phyloP scores from a whole-genome alignment of 2,329 filamentous ascomycete genomes.

The Sporothrix euskadiensis region DNA sequence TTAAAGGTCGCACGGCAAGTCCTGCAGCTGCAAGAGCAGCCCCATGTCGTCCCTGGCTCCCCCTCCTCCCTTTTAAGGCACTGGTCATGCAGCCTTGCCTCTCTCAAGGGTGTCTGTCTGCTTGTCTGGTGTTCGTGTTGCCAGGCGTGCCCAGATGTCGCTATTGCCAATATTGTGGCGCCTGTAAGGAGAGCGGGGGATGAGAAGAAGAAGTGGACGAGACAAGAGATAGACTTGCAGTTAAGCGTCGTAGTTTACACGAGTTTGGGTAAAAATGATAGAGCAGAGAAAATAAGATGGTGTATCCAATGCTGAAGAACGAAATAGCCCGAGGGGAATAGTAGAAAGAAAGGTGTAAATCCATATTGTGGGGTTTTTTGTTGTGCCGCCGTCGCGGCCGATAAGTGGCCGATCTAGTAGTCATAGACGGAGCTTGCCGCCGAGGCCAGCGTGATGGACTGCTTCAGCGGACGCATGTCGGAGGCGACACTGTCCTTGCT shows the following conservation, averaged over 20 bases:
- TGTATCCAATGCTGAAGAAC: slow-evolving; percentile 6
- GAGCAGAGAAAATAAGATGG: not conserved
- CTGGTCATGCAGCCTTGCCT: slow-evolving; percentile 2
- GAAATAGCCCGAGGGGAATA: not conserved
- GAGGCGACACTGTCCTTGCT: slow-evolving; percentile 30
- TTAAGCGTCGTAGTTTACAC: not conserved
- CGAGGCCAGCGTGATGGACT: slow-evolving; percentile 4
- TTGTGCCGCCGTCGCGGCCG: not conserved
- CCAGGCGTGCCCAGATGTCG: not conserved
- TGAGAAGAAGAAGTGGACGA: not conserved
- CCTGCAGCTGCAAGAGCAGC: not conserved
- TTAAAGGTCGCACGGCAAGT: not conserved
- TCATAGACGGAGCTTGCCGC: slow-evolving; percentile 7
- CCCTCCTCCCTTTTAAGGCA: not conserved
- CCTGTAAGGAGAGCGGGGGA: not conserved
- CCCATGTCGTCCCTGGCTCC: not conserved
- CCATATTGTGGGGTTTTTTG: not conserved
- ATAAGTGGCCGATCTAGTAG: not conserved
- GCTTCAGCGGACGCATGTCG: slow-evolving; percentile 24
- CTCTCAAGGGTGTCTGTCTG: not conserved
- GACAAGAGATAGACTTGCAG: not conserved
- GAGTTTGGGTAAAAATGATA: not conserved
- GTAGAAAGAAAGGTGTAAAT: not conserved
- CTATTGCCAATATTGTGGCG: slow-evolving; percentile 11
- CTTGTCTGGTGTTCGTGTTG: not conserved